A percentile compares a stretch with the other conserved stretches of the same genome.
Conservation (phyloP, 805 yeast genomes). For the Kazachstania africana region DNA sequence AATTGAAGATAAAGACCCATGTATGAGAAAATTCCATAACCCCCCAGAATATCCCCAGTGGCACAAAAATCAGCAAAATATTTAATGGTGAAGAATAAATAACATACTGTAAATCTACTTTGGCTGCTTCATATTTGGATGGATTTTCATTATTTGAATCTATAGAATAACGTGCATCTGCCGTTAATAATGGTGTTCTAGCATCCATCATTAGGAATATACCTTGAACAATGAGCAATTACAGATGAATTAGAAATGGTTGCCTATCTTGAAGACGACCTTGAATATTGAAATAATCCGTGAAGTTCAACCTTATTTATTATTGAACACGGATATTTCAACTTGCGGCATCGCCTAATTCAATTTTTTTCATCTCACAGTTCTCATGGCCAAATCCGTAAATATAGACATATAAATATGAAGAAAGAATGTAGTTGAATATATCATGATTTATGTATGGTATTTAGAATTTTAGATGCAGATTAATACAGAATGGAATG, state of each 20-base stretch:
- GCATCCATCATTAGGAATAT: conserved; percentile 15
- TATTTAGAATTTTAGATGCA: too few species aligned
- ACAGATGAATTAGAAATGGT: neutral
- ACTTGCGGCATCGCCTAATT: too few species aligned
- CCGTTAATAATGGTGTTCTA: conserved; percentile 11
- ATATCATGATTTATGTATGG: too few species aligned
- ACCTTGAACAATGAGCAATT: neutral
- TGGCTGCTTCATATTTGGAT: conserved; percentile 11
- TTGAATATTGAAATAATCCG: neutral
- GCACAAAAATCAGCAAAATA: conserved; percentile 70
- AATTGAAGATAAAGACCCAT: conserved; percentile 59
- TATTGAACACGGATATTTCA: too few species aligned
- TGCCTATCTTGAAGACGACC: neutral
- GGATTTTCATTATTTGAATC: conserved; percentile 1
- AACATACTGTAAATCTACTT: conserved; percentile 18
- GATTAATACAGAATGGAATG: too few species aligned
- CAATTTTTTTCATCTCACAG: too few species aligned
- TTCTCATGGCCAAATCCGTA: too few species aligned
- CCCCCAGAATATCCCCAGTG: conserved; percentile 75
- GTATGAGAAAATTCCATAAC: conserved; percentile 40
- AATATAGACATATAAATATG: too few species aligned
- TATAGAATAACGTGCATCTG: conserved; percentile 5
- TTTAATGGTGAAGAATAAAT: conserved; percentile 61
- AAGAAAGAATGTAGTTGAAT: too few species aligned
- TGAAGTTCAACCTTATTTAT: too few species aligned